Base-by-base conservation (phyloP, 768 basidiomycete genomes). In the Mycena metata region DNA sequence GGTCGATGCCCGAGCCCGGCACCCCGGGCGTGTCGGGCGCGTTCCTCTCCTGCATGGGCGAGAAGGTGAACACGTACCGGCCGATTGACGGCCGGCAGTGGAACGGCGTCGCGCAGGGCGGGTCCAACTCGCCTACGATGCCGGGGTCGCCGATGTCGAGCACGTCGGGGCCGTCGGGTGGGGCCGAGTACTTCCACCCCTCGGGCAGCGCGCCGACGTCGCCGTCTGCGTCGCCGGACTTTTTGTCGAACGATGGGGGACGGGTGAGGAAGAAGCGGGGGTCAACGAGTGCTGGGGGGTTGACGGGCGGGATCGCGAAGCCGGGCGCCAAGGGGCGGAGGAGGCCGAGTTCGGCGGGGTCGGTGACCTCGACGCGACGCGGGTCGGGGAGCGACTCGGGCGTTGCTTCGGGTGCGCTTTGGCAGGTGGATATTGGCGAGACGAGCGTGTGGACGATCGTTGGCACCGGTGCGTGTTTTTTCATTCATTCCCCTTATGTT, bases 391-490 rank as follows among this genome's bases (percentile, higher is more conserved):
- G 90, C 73, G 92, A 94, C 64, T 77, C 86, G 46, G 87, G 89
- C 41, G 90, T 90, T 58, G 88, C 90, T 50, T 94, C 91, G 7
- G 94, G 92, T 57, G 91, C 92, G 12, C 84, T 93, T 24, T 95
- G 93, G 94, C 91, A 91, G 76, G 91, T 96, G 61, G 95, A 96
- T 78, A 95, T 95, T 65, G 95, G 95, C 69, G 95, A 96, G 83
- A 95, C 94, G 35, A 95, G 94, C 76, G 93, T 96, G 24, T 96
- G 95, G 95, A 96, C 95, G 5, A 94, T 96, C 72, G 94, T 96
- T 68, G 94, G 95, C 72, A 95, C 93, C 69, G 94, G 94, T 95
- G 78, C 79, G 85, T 75, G 23, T 69, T 69, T 33, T 66, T 67
- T 59, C 6, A 46, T 39, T 50, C 54, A 30, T 42, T 61, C 56